phyloP scores from a whole-genome alignment of 129 eudicot genomes.

The Pittosporum tobira region DNA sequence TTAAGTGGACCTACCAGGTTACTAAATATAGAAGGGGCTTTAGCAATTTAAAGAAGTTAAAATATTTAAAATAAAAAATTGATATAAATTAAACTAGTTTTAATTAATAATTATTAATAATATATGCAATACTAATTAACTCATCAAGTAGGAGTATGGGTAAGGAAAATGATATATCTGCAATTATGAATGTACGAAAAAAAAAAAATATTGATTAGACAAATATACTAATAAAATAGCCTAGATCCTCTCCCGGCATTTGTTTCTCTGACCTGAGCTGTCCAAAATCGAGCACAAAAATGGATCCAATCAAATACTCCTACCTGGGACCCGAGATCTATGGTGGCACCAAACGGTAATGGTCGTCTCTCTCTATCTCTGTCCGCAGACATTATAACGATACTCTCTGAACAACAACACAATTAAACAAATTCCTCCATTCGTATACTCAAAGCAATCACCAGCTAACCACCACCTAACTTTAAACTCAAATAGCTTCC shows the following conservation, averaged over 20 bases:
- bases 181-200: too few species aligned
- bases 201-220: too few species aligned
- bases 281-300: neutral
- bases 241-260: neutral
- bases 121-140: too few species aligned
- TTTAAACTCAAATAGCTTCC: neutral
- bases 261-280: neutral
- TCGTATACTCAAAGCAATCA: conserved; percentile 32
- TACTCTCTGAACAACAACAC: neutral
- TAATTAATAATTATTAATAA: too few species aligned
- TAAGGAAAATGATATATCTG: too few species aligned
- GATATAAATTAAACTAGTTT: too few species aligned
- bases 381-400: neutral
- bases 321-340: conserved; percentile 1
- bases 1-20: too few species aligned
- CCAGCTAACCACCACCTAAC: conserved; percentile 9
- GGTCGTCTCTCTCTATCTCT: neutral
- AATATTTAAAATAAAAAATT: too few species aligned
- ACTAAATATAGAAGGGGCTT: too few species aligned
- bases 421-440: conserved; percentile 8
- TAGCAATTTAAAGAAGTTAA: too few species aligned
- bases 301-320: conserved; percentile 6
- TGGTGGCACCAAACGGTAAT: neutral
- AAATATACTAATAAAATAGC: too few species aligned
- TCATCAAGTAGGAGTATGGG: too few species aligned